phyloP scores from a whole-genome alignment of 768 basidiomycete genomes.

The Termitomyces sp. region DNA sequence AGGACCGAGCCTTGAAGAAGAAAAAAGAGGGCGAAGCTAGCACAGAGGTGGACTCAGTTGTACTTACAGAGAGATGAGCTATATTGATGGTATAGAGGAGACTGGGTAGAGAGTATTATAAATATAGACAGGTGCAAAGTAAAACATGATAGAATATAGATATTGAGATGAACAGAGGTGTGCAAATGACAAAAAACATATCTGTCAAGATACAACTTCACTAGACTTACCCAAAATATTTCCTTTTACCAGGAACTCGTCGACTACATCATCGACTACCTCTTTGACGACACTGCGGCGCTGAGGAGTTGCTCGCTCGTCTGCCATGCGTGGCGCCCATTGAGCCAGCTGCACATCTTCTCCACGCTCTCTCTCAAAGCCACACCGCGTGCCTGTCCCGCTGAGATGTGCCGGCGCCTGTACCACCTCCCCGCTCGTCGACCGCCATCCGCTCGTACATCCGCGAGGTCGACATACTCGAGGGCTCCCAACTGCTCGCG shows the following conservation, averaged over 20 bases:
- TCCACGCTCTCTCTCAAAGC: conserved; percentile 30
- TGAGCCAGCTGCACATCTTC: conserved; percentile 36
- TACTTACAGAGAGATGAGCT: too few species aligned
- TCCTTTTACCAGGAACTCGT: conserved; percentile 26
- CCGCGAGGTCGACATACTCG: conserved; percentile 33
- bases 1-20: too few species aligned
- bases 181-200: too few species aligned
- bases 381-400: conserved; percentile 15
- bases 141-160: too few species aligned
- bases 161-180: too few species aligned
- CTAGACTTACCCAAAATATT: too few species aligned
- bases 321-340: conserved; percentile 33
- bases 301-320: conserved; percentile 32
- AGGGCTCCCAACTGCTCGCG: conserved; percentile 27
- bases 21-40: too few species aligned
- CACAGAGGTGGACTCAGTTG: too few species aligned
- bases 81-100: too few species aligned
- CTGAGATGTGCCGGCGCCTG: conserved; percentile 30
- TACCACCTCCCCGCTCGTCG: conserved; percentile 25
- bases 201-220: too few species aligned
- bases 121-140: too few species aligned
- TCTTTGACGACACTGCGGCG: conserved; percentile 27
- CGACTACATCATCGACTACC: conserved; percentile 43
- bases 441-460: conserved; percentile 30
- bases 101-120: too few species aligned